Conservation (phyloP, 2,329 filamentous ascomycete species). For the Talaromyces sp. region DNA sequence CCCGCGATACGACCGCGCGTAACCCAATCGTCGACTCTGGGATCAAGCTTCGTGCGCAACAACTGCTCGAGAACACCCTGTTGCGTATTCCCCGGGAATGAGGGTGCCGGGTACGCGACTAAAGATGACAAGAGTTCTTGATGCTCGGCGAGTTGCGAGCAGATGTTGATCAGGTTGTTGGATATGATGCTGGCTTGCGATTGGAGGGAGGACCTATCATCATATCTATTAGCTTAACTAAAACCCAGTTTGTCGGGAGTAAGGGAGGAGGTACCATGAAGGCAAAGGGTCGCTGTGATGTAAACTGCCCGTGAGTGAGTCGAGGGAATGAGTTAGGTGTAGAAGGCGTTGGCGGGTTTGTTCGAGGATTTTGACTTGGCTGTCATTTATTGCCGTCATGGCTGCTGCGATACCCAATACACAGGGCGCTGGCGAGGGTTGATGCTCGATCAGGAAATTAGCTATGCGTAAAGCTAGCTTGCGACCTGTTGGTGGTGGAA, state of each 20-base stretch:
- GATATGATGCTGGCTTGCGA: slow-evolving; percentile 69
- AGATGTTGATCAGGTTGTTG: slow-evolving; percentile 64
- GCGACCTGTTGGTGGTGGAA: neutral
- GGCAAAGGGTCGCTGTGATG: slow-evolving; percentile 64
- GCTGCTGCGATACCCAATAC: neutral
- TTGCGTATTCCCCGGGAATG: slow-evolving; percentile 68
- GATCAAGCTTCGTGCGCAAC: slow-evolving; percentile 79
- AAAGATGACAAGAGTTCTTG: slow-evolving; percentile 65
- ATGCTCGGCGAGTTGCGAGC: slow-evolving; percentile 63
- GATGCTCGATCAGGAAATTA: neutral
- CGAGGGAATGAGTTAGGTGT: slow-evolving; percentile 66
- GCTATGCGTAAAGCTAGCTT: neutral
- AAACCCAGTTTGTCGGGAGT: no score
- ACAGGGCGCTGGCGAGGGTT: neutral
- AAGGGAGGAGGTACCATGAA: slow-evolving; percentile 52
- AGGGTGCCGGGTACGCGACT: slow-evolving; percentile 71
- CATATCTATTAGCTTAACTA: slow-evolving; percentile 1
- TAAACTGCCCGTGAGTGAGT: slow-evolving; percentile 60
- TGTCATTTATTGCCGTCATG: slow-evolving; percentile 39
- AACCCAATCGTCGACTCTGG: slow-evolving; percentile 70
- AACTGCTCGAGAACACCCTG: slow-evolving; percentile 61
- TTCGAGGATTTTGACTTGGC: slow-evolving; percentile 62
- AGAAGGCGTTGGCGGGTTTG: slow-evolving; percentile 65
- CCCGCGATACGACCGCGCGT: slow-evolving; percentile 55
- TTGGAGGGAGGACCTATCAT: slow-evolving; percentile 63